Percentiles rank a stretch among this genome's conserved stretches.
phyloP scores from a whole-genome alignment of 257 asterid species.

The Primulina eburnea region DNA sequence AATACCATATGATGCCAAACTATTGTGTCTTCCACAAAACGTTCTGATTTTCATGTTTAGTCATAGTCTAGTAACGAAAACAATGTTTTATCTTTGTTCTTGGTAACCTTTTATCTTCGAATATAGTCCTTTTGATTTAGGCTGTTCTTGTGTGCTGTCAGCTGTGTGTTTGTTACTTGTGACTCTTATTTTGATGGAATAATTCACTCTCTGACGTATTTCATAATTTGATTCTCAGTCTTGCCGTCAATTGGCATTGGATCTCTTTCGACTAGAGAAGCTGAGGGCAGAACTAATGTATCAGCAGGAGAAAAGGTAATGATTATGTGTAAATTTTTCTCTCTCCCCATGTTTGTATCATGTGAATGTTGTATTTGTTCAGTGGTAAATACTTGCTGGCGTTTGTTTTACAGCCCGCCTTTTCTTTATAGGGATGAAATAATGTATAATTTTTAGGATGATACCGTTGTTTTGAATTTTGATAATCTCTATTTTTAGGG shows the following conservation, averaged over 20 bases:
- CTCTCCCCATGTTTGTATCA: conserved; percentile 9
- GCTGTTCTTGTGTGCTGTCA: neutral
- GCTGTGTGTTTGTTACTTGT: neutral
- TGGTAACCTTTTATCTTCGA: neutral
- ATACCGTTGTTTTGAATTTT: conserved; percentile 2
- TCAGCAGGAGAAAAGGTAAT: conserved; percentile 85
- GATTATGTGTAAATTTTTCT: conserved; percentile 14
- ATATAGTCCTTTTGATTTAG: too few relatives aligned
- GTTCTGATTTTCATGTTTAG: conserved; percentile 8
- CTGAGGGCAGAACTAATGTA: conserved; percentile 88
- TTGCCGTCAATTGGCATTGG: conserved; percentile 88
- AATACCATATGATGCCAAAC: conserved; percentile 8
- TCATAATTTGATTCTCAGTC: conserved; percentile 36
- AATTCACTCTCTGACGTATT: conserved; percentile 1
- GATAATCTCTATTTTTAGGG: neutral
- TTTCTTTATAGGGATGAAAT: conserved; percentile 14
- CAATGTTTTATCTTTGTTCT: neutral
- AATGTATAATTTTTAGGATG: conserved; percentile 20
- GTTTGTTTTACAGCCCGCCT: neutral
- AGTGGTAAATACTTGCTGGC: conserved; percentile 1
- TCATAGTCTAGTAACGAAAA: neutral
- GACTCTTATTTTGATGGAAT: conserved; percentile 19
- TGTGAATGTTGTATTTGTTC: neutral
- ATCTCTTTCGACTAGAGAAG: conserved; percentile 96
- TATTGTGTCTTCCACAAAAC: neutral